Conservation (phyloP, 2,329 filamentous ascomycete species). For the Fusarium equiseti region DNA sequence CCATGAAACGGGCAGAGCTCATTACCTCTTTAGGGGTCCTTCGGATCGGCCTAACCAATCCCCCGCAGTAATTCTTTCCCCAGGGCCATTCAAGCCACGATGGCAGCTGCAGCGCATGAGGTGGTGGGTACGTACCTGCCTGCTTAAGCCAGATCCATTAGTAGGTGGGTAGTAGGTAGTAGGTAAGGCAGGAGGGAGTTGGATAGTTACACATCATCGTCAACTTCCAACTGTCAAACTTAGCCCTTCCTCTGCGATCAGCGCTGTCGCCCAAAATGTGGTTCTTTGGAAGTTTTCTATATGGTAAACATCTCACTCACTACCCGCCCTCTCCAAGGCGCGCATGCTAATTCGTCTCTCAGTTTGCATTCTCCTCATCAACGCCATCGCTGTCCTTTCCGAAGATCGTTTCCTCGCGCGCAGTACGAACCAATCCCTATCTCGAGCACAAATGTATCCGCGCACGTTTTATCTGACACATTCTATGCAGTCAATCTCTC, state of each 20-base stretch:
- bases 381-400: slow-evolving; percentile 92
- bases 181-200: neutral
- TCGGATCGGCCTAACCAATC: slow-evolving; percentile 53
- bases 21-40: slow-evolving; percentile 13
- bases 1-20: slow-evolving; percentile 4
- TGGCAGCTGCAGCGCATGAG: slow-evolving; percentile 15
- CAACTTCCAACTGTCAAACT: slow-evolving; percentile 19
- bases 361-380: slow-evolving; percentile 88
- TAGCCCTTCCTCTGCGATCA: neutral
- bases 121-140: slow-evolving; percentile 24
- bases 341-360: slow-evolving; percentile 25
- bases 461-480: slow-evolving; percentile 27
- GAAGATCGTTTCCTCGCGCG: slow-evolving; percentile 91
- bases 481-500: slow-evolving; percentile 77
- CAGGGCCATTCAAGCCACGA: slow-evolving; percentile 22
- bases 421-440: slow-evolving; percentile 56
- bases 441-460: neutral
- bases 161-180: neutral
- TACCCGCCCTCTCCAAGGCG: neutral
- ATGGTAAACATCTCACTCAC: slow-evolving; percentile 54
- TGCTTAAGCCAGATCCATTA: neutral
- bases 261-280: slow-evolving; percentile 64
- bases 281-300: slow-evolving; percentile 78
- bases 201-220: slow-evolving; percentile 41
- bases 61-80: slow-evolving; percentile 36